phyloP scores from a whole-genome alignment of 306 rosid genomes.

The Begonia fuchsioides region DNA sequence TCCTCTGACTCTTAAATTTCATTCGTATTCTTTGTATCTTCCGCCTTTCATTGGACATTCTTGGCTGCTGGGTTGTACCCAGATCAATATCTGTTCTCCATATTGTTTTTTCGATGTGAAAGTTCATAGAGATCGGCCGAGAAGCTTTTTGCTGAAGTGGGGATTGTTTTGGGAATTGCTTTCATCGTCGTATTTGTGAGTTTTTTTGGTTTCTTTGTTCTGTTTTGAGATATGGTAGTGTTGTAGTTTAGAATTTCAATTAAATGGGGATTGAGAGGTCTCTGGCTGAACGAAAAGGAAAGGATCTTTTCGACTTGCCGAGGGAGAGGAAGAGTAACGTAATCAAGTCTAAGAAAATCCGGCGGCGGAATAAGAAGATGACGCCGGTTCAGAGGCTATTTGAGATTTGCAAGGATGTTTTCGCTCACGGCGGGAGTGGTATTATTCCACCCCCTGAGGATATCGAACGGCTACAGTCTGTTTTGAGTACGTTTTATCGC shows the following conservation, averaged over 20 bases:
- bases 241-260: slow-evolving; percentile 5
- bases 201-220: too few species aligned
- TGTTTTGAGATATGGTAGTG: too few species aligned
- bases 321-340: slow-evolving; percentile 34
- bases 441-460: slow-evolving; percentile 45
- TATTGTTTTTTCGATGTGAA: neutral
- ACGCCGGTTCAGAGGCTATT: slow-evolving; percentile 56
- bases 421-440: slow-evolving; percentile 31
- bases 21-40: neutral
- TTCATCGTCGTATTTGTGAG: too few species aligned
- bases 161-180: neutral
- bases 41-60: slow-evolving; percentile 8
- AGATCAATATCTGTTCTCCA: slow-evolving; percentile 1
- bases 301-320: slow-evolving; percentile 37
- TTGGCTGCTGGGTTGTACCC: slow-evolving; percentile 1
- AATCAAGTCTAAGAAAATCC: slow-evolving; percentile 44
- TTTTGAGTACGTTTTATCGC: slow-evolving; percentile 38
- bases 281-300: slow-evolving; percentile 49
- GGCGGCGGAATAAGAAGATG: slow-evolving; percentile 62
- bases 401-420: slow-evolving; percentile 64
- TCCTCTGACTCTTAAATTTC: neutral
- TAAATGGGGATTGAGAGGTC: slow-evolving; percentile 77
- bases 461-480: slow-evolving; percentile 45
- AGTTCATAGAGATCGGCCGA: neutral
- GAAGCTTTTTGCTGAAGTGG: neutral